Percentiles rank a stretch among this genome's conserved stretches.
These are phyloP conservation scores for Closterium sp. DNA, from an alignment of 139 green algal genomes.

Conservation along the genomic window DNA sequence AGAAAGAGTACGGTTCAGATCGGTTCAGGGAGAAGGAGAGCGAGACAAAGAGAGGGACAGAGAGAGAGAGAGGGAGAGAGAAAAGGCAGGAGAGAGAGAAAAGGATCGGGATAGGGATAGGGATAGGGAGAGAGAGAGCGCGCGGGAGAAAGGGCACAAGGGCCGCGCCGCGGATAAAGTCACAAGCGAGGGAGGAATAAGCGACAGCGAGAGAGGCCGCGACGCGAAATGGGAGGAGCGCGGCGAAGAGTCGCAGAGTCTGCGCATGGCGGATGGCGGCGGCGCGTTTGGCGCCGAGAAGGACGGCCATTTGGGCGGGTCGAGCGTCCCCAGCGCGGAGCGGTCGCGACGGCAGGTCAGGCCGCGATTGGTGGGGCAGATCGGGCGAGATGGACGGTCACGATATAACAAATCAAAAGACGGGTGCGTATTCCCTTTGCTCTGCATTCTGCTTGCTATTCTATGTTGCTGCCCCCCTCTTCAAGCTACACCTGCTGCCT, in stretches of 20 bases:
- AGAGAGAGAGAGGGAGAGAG: neutral
- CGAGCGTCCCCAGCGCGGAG: neutral
- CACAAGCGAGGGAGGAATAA: neutral
- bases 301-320: neutral
- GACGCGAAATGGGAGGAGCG: neutral
- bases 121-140: neutral
- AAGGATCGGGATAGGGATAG: neutral
- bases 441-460: too few relatives aligned
- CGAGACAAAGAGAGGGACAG: conserved; percentile 6
- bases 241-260: neutral
- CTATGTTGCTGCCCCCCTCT: too few relatives aligned
- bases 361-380: neutral
- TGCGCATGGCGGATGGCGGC: neutral
- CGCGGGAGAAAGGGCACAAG: neutral
- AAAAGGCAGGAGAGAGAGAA: neutral
- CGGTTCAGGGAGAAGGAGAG: neutral
- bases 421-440: neutral
- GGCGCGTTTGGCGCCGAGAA: neutral
- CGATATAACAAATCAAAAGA: neutral
- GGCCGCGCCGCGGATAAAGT: neutral
- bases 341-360: neutral
- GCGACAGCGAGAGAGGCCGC: conserved; percentile 1
- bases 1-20: neutral
- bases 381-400: neutral
- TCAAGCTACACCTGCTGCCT: too few relatives aligned